Evolutionary conservation across 768 basidiomycete genomes (phyloP).

Genomic region (Strobilomyces dryophilus): DNA sequence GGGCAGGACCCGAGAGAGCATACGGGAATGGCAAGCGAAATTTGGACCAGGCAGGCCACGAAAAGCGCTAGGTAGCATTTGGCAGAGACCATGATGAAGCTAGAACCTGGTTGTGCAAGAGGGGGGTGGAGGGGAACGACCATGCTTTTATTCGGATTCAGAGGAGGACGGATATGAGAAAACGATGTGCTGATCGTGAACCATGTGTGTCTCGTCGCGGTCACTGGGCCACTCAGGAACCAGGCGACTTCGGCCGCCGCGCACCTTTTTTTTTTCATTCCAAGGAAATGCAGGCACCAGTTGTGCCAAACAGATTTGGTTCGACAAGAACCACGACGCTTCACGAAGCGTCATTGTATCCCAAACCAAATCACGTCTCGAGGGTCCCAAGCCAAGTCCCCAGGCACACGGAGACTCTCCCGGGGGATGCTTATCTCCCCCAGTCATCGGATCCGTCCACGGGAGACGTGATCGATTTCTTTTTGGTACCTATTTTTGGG

Average conservation of each 20-base stretch:
- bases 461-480: neutral
- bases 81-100: conserved; percentile 15
- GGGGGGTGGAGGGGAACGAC: neutral
- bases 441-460: conserved; percentile 8
- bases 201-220: conserved; percentile 17
- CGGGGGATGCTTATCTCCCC: conserved; percentile 5
- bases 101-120: conserved; percentile 1
- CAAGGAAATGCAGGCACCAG: conserved; percentile 23
- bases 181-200: conserved; percentile 15
- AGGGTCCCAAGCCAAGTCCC: neutral
- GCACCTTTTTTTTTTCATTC: conserved; percentile 13
- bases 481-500: neutral
- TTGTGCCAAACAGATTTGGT: conserved; percentile 5
- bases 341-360: conserved; percentile 15
- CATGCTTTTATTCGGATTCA: conserved; percentile 20
- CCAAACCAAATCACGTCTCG: conserved; percentile 8
- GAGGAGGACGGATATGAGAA: conserved; percentile 20
- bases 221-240: conserved; percentile 24
- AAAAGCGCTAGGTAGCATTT: conserved; percentile 22
- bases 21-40: conserved; percentile 25
- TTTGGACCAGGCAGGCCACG: conserved; percentile 15
- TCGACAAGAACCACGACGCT: conserved; percentile 4
- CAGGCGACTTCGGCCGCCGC: conserved; percentile 22
- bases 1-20: neutral
- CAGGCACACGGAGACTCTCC: conserved; percentile 1